phyloP scores from a whole-genome alignment of 2,329 filamentous ascomycete species.

The Penicillium sp. region DNA sequence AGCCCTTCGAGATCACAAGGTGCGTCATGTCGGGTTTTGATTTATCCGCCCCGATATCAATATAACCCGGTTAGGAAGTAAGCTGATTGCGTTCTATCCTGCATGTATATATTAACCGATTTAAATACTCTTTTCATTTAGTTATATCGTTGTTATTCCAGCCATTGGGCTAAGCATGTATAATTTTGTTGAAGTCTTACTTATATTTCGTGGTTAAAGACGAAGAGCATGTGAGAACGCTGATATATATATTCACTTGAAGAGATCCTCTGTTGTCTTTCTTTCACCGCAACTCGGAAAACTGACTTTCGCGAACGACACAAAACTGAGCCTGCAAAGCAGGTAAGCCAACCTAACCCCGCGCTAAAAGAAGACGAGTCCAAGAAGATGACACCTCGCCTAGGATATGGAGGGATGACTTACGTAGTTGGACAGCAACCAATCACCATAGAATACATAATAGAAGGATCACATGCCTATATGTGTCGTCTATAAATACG shows the following conservation, averaged over 20 bases:
- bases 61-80: constrained; percentile 7
- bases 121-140: neutral
- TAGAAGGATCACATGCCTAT: neutral
- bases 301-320: neutral
- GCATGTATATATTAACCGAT: neutral
- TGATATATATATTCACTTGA: neutral
- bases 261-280: neutral
- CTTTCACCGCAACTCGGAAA: neutral
- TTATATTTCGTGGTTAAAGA: neutral
- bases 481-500: neutral
- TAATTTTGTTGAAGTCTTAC: neutral
- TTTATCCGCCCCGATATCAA: constrained; percentile 4
- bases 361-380: neutral
- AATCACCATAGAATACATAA: neutral
- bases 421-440: neutral
- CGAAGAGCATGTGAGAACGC: no score
- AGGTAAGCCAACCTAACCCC: neutral
- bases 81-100: neutral
- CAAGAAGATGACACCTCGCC: neutral
- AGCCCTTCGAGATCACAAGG: neutral
- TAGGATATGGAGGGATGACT: no score
- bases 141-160: neutral
- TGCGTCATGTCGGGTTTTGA: constrained; percentile 8
- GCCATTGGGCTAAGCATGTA: fast-evolving
- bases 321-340: no score